A percentile compares a stretch with the other conserved stretches of the same genome.
Conservation (phyloP, 78 protist species). For the Protostelium mycophagum region DNA sequence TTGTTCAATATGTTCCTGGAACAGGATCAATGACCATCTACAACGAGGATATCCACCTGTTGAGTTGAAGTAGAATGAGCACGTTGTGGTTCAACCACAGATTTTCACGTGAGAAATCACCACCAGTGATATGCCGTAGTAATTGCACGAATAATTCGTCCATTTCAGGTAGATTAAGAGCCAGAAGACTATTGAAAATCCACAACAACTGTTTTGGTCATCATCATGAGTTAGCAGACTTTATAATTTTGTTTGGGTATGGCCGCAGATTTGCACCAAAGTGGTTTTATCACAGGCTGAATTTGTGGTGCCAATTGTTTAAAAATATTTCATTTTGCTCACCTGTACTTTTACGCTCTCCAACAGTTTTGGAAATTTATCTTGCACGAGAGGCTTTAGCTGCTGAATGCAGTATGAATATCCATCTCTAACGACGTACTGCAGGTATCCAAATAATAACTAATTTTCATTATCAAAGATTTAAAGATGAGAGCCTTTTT, state of each 20-base stretch:
- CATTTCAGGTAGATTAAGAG: conserved; percentile 23
- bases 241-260: too few species aligned
- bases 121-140: conserved; percentile 37
- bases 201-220: conserved; percentile 41
- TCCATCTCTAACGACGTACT: neutral
- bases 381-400: conserved; percentile 17
- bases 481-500: too few species aligned
- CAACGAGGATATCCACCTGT: conserved; percentile 10
- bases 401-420: neutral
- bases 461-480: neutral
- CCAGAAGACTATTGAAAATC: conserved; percentile 22
- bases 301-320: too few species aligned
- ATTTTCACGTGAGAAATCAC: conserved; percentile 23
- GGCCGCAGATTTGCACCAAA: too few species aligned
- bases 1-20: conserved; percentile 21
- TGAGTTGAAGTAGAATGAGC: conserved; percentile 5
- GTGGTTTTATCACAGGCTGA: too few species aligned
- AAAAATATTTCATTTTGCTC: neutral
- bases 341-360: conserved; percentile 4
- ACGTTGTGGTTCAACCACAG: conserved; percentile 11
- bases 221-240: neutral
- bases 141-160: conserved; percentile 24
- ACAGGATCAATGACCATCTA: neutral
- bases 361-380: conserved; percentile 29
- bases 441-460: neutral